phyloP scores from a whole-genome alignment of 257 asterid species.

The Ilex aquifolium region DNA sequence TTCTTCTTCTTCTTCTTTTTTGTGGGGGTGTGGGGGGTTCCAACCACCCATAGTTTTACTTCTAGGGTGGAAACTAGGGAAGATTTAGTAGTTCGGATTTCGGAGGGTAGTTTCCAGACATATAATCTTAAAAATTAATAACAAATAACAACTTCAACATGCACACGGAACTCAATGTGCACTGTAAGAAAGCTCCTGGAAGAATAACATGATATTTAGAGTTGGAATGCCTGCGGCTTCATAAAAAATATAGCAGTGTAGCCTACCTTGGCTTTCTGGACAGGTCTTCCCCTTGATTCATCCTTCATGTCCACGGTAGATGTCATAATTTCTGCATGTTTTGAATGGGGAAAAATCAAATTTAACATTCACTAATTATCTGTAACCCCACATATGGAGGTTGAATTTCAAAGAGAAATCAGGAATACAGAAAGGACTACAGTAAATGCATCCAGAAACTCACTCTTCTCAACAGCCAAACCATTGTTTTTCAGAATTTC shows the following conservation, averaged over 20 bases:
- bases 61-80: too few species aligned
- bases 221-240: not conserved
- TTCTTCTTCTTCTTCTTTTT: too few species aligned
- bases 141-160: not conserved
- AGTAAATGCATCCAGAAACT: constrained; percentile 16
- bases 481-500: constrained; percentile 89
- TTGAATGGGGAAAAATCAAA: not conserved
- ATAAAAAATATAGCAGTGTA: not conserved
- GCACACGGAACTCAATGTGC: not conserved
- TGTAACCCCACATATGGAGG: too few species aligned
- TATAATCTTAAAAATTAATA: too few species aligned
- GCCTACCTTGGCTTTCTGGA: constrained; percentile 75
- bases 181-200: not conserved
- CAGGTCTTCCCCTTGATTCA: constrained; percentile 70
- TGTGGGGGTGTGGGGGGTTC: too few species aligned
- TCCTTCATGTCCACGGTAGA: constrained; percentile 83
- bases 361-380: too few species aligned
- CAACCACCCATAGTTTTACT: too few species aligned
- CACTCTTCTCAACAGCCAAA: constrained; percentile 86
- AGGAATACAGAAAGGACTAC: too few species aligned
- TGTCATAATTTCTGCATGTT: constrained; percentile 62
- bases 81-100: too few species aligned
- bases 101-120: not conserved
- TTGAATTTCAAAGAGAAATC: too few species aligned
- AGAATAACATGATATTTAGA: not conserved